Evolutionary conservation across 257 asterid genomes (phyloP).

Genomic region (Ocimum tenuiflorum): DNA sequence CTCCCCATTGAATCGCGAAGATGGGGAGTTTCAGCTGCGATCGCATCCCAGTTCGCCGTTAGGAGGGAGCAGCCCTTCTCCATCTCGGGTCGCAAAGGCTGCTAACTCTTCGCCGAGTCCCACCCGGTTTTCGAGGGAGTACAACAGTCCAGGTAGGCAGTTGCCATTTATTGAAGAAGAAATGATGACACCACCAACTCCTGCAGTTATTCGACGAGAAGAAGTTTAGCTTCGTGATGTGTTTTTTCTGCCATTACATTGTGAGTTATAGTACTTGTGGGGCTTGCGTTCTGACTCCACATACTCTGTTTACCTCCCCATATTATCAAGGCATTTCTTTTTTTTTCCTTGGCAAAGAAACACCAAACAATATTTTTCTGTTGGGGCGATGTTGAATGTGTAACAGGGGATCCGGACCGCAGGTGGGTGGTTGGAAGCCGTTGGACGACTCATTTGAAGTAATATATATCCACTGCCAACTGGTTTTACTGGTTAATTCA

Average conservation of each 20-base stretch:
- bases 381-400: no score
- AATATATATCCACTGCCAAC: no score
- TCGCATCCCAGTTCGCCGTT: conserved; percentile 12
- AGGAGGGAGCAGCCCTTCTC: conserved; percentile 6
- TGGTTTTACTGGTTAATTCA: no score
- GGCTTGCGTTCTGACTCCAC: neutral
- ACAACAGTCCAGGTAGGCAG: conserved; percentile 35
- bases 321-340: neutral
- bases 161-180: conserved; percentile 37
- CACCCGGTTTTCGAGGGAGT: conserved; percentile 29
- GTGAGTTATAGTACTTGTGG: neutral
- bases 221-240: conserved; percentile 21
- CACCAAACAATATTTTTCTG: no score
- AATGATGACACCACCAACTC: conserved; percentile 41
- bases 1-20: conserved; percentile 50
- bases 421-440: no score
- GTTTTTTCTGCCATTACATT: conserved; percentile 4
- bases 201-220: conserved; percentile 37
- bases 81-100: conserved; percentile 2
- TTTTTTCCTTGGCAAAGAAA: no score
- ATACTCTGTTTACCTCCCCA: neutral
- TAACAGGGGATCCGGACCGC: no score
- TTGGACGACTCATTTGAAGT: no score
- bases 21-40: conserved; percentile 37
- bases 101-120: conserved; percentile 49